A percentile compares a stretch with the other conserved stretches of the same genome.
phyloP scores from a whole-genome alignment of 2,329 filamentous ascomycete species.

The Xenoacremonium recifei region DNA sequence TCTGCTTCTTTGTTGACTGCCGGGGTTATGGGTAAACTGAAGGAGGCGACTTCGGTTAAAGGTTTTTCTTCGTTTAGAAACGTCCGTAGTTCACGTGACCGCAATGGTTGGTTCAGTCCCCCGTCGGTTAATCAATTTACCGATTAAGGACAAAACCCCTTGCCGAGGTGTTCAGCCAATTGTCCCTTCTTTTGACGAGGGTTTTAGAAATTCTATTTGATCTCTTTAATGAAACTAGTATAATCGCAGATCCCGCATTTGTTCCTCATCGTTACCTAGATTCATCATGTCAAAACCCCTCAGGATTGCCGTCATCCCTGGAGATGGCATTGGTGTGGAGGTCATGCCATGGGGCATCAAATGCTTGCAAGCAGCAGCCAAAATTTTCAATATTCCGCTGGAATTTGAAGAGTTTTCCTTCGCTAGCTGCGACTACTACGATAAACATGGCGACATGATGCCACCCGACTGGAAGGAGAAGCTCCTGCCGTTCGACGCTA shows the following conservation, averaged over 20 bases:
- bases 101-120: neutral
- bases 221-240: too few species aligned
- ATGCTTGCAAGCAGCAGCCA: constrained; percentile 53
- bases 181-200: too few species aligned
- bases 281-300: constrained; percentile 8
- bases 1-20: neutral
- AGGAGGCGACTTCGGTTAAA: neutral
- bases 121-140: constrained; percentile 11
- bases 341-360: constrained; percentile 63
- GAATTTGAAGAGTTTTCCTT: constrained; percentile 64
- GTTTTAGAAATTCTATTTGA: too few species aligned
- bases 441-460: constrained; percentile 41
- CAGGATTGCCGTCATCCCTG: constrained; percentile 62
- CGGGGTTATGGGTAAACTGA: neutral
- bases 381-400: constrained; percentile 51
- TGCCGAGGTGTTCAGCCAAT: too few species aligned
- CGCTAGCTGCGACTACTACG: constrained; percentile 61
- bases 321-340: constrained; percentile 68
- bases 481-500: constrained; percentile 60
- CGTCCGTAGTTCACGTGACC: neutral
- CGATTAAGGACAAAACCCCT: constrained; percentile 3
- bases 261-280: neutral
- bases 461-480: constrained; percentile 47
- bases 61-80: neutral
- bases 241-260: neutral